phyloP scores from a whole-genome alignment of 176 grass and related monocot genomes.

The Eleusine coracana region DNA sequence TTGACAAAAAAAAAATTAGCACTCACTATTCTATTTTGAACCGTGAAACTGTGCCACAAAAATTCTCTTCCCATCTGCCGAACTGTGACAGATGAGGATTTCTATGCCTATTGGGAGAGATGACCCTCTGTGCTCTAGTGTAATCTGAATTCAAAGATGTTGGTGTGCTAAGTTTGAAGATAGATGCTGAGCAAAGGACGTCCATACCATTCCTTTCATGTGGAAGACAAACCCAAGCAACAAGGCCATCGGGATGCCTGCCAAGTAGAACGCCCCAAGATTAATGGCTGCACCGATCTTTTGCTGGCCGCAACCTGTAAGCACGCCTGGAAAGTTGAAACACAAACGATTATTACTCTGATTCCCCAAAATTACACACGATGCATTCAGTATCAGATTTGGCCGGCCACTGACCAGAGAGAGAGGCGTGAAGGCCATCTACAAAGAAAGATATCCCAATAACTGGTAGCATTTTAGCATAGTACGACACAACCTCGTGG shows the following conservation, averaged over 20 bases:
- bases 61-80: no score
- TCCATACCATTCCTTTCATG: conserved; percentile 46
- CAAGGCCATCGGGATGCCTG: conserved; percentile 34
- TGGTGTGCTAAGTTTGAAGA: background rate
- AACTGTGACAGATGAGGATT: no score
- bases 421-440: conserved; percentile 20
- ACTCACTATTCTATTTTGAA: no score
- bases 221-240: conserved; percentile 32
- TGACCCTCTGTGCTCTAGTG: no score
- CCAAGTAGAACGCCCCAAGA: conserved; percentile 33
- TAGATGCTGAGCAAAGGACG: no score
- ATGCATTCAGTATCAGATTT: no score
- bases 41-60: no score
- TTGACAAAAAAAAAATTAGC: no score
- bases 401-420: conserved; percentile 18
- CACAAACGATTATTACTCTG: no score
- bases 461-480: conserved; percentile 13
- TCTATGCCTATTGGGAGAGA: no score
- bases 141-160: background rate
- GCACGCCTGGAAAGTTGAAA: conserved; percentile 8
- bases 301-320: conserved; percentile 29
- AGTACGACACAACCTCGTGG: conserved; percentile 16
- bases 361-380: no score
- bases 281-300: conserved; percentile 27
- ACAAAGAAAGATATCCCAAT: background rate